Percentiles rank a stretch among this genome's conserved stretches.
phyloP scores from a whole-genome alignment of 2,329 filamentous ascomycete species.

The Ilyonectria destructans region DNA sequence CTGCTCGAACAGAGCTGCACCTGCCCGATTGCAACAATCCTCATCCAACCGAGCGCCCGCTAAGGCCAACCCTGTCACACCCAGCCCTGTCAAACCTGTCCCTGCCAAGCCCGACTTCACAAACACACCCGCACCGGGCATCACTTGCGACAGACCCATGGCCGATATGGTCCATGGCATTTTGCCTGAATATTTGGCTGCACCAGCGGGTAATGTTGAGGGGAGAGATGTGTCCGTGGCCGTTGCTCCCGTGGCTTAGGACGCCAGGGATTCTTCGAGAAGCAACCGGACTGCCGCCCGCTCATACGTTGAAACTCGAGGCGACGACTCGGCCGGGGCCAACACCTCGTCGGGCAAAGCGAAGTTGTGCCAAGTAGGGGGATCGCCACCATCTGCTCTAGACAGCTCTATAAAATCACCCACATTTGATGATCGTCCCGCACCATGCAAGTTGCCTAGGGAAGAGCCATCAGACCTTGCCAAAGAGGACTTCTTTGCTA shows the following conservation, averaged over 20 bases:
- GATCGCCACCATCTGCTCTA: not conserved
- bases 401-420: too few relatives aligned
- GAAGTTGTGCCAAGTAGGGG: not conserved
- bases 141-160: not conserved
- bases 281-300: not conserved
- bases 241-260: not conserved
- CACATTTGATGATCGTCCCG: not conserved
- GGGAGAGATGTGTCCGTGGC: not conserved
- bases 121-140: not conserved
- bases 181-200: constrained; percentile 10
- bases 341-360: not conserved
- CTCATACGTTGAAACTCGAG: not conserved
- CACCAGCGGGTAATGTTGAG: not conserved
- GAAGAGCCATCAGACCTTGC: constrained; percentile 2
- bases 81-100: not conserved
- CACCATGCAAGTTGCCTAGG: not conserved
- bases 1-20: too few relatives aligned
- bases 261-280: not conserved
- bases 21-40: not conserved
- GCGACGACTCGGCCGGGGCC: not conserved
- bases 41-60: not conserved
- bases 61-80: not conserved
- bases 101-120: not conserved
- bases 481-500: constrained; percentile 19
- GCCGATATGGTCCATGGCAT: constrained; percentile 8